phyloP scores from a whole-genome alignment of 2,329 filamentous ascomycete genomes.

The Emydomyces testavorans region DNA sequence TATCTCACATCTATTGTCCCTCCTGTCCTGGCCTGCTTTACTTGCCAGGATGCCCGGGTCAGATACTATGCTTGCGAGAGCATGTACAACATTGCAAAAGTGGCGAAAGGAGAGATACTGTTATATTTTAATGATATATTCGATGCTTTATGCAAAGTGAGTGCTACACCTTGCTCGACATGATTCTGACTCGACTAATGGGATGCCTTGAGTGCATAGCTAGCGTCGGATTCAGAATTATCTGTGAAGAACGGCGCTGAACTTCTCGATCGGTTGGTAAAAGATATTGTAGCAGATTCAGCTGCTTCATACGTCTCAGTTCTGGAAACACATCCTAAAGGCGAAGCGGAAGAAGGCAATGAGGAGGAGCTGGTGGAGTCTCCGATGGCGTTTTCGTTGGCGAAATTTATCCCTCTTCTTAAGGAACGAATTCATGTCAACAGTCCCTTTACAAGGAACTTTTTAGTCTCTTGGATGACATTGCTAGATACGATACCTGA shows the following conservation, averaged over 20 bases:
- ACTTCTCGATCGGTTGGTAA: slow-evolving; percentile 82
- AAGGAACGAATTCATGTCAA: slow-evolving; percentile 90
- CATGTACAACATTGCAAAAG: slow-evolving; percentile 99
- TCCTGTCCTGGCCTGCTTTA: slow-evolving; percentile 92
- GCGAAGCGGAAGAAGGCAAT: slow-evolving; percentile 31
- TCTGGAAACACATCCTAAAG: slow-evolving; percentile 51
- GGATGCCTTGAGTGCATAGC: slow-evolving; percentile 38
- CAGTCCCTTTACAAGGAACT: slow-evolving; percentile 88
- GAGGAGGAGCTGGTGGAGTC: slow-evolving; percentile 36
- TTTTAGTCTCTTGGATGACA: slow-evolving; percentile 92
- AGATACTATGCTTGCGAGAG: slow-evolving; percentile 98
- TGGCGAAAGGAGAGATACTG: slow-evolving; percentile 93
- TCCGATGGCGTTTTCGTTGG: slow-evolving; percentile 83
- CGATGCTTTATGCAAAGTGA: slow-evolving; percentile 88
- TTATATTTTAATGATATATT: slow-evolving; percentile 98
- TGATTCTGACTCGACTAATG: slow-evolving; percentile 6
- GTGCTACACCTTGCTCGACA: slow-evolving; percentile 19
- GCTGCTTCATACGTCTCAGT: slow-evolving; percentile 90
- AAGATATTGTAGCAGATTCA: slow-evolving; percentile 92
- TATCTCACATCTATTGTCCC: slow-evolving; percentile 92
- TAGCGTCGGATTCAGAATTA: slow-evolving; percentile 88
- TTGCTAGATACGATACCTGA: slow-evolving; percentile 93
- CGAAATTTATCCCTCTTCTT: slow-evolving; percentile 80
- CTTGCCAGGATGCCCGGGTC: slow-evolving; percentile 92
- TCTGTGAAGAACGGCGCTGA: slow-evolving; percentile 98